A percentile compares a stretch with the other conserved stretches of the same genome.
phyloP scores from a whole-genome alignment of 2,329 filamentous ascomycete species.

The Rhinocladiella mackenziei region DNA sequence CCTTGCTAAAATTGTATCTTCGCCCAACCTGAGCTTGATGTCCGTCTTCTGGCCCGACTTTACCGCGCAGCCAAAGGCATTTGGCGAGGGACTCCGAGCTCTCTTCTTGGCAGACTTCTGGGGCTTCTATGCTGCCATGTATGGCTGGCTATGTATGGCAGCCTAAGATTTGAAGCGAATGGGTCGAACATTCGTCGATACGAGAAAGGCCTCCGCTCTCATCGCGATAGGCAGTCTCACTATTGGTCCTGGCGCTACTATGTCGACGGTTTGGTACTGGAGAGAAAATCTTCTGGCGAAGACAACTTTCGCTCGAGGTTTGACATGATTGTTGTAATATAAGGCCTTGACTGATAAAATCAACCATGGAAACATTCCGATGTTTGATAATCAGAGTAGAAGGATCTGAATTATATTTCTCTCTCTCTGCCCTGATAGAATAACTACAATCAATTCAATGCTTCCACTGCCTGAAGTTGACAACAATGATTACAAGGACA shows the following conservation, averaged over 20 bases:
- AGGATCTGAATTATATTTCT: too few relatives aligned
- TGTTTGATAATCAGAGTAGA: too few relatives aligned
- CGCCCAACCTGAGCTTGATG: slow-evolving; percentile 2
- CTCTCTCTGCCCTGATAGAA: too few relatives aligned
- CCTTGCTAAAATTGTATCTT: background rate
- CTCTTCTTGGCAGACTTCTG: slow-evolving; percentile 9
- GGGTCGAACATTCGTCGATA: slow-evolving; percentile 2
- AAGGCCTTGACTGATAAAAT: too few relatives aligned
- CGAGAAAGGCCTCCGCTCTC: background rate
- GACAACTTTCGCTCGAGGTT: slow-evolving; percentile 2
- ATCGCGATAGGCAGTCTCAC: slow-evolving; percentile 4
- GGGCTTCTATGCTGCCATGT: slow-evolving; percentile 5
- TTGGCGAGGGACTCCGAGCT: slow-evolving; percentile 1
- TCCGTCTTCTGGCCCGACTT: slow-evolving; percentile 12
- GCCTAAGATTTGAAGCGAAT: slow-evolving; percentile 8
- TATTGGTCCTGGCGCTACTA: slow-evolving; percentile 7
- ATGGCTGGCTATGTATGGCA: slow-evolving; percentile 8
- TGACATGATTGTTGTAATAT: too few relatives aligned
- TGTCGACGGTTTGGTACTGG: slow-evolving; percentile 10
- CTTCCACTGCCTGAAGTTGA: too few relatives aligned
- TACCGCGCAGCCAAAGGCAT: background rate
- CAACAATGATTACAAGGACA: too few relatives aligned
- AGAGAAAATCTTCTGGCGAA: slow-evolving; percentile 7
- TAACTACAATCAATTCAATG: too few relatives aligned
- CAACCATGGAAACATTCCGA: too few relatives aligned